Base-by-base conservation (phyloP, 2,329 filamentous ascomycete genomes). In the Coniochaeta prunicola region DNA sequence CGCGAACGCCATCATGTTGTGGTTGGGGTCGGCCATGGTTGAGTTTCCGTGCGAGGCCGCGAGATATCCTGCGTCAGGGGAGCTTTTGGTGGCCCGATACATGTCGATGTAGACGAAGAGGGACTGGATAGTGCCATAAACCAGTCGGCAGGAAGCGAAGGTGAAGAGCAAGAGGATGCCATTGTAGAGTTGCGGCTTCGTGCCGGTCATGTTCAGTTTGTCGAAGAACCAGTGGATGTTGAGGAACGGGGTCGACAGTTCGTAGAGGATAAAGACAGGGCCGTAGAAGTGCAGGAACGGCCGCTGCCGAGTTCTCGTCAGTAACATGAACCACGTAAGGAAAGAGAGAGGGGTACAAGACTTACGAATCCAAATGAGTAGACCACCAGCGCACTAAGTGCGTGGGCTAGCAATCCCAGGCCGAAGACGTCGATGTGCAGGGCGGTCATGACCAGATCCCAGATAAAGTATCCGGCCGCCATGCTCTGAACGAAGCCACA, bases 221-320 rank as follows among this genome's bases (percentile, higher is more conserved):
- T 96, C 91, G 74, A 89, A 90, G 77, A 94, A 94, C 91, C 91
- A 96, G 77, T 96, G 91, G 69, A 93, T 83, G 70, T 96, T 96
- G 59, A 94, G 80, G 73, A 94, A 92, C 8, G 90, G 90, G 4
- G 88, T 89, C 28, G 89, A 92, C 40, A 96, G 82, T 73, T 96
- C 91, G 83, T 92, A 96, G 60, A 94, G 86, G 67, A 96, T 90
- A 73, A 96, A 96, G 60, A 85, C 84, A 59, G 83, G 82, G 59
- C 83, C 88, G 73, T 94, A 96, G 77, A 87, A 92, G 76, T 93
- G 92, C 64, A 92, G 80, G 68, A 93, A 92, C 1, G 91, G 91
- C 61, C 89, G 82, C 90, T 94, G 69, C 0, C 12, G 56, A 17
- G 4, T 24, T 17, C 21, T 28, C 24, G 53, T 36, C 33, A 21